Evolutionary conservation across 2,329 filamentous ascomycete genomes (phyloP), one percentile per base, ranked within the genome.

Genomic region (Chaetomium strumarium): DNA sequence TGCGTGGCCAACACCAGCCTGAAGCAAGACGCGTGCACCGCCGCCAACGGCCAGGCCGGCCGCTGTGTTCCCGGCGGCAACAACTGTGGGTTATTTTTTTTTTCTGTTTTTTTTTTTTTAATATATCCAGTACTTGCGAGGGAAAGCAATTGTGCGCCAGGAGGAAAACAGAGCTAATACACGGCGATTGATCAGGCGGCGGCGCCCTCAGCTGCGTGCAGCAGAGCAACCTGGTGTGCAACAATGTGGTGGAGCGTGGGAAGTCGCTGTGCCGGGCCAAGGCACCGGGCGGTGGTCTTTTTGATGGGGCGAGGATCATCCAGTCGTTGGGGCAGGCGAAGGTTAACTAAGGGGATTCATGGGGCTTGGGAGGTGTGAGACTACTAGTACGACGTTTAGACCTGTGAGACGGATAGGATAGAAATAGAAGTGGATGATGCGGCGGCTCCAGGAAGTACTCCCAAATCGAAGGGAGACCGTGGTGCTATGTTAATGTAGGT

Each of bases 11-110:
- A 64, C 55, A 67, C 62, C 5, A 66, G 55, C 53, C 55, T 69
- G 40, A 70, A 70, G 66, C 65, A 70, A 58, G 68, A 70, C 55
- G 55, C 66, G 46, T 70, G 68, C 64, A 61, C 43, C 3, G 46
- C 51, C 19, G 60, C 64, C 50, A 66, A 67, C 55, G 67, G 68
- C 51, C 55, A 64, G 55, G 38, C 53, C 9, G 68, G 68, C 17
- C 63, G 64, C 34, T 70, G 68, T 55, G 66, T 70, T 2, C 67
- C 68, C 30, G 65, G 60, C n/a, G 62, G 62, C 16, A 66, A 68
- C 59, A 62, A 64, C 54, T 70, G 68, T 70, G 53, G 58, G 67
- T 59, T 6, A n/a, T n/a, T n/a, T n/a, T n/a, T n/a, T n/a, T n/a
- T n/a, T n/a, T n/a, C n/a, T n/a, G n/a, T n/a, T n/a, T n/a, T n/a